Conservation (phyloP, 1,284 basidiomycete genomes). For the Apiotrichum siamense region DNA sequence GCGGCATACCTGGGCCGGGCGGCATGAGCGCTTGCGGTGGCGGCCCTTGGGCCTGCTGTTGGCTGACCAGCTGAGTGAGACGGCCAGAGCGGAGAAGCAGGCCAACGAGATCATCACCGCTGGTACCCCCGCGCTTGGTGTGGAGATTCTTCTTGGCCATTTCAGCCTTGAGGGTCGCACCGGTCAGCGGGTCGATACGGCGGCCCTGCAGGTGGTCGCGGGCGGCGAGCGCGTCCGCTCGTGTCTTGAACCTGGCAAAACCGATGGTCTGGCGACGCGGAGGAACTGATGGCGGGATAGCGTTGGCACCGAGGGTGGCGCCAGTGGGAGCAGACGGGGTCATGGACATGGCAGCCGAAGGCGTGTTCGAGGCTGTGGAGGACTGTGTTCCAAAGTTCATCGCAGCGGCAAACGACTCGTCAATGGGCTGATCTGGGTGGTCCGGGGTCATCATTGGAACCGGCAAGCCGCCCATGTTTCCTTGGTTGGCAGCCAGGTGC, state of each 20-base stretch:
- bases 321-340: constrained; percentile 47
- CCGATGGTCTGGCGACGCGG: constrained; percentile 83
- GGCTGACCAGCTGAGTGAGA: constrained; percentile 21
- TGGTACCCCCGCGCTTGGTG: constrained; percentile 76
- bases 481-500: constrained; percentile 33
- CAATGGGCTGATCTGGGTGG: constrained; percentile 21
- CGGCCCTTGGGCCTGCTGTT: constrained; percentile 15
- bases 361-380: constrained; percentile 39
- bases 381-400: constrained; percentile 36
- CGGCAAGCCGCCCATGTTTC: constrained; percentile 3
- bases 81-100: constrained; percentile 36
- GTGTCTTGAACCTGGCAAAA: constrained; percentile 89
- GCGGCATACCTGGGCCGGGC: neutral
- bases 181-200: constrained; percentile 89
- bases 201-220: constrained; percentile 84
- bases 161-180: constrained; percentile 90
- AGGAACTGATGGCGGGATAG: constrained; percentile 22
- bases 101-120: constrained; percentile 46
- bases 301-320: constrained; percentile 25
- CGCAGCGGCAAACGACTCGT: constrained; percentile 34
- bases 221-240: constrained; percentile 80
- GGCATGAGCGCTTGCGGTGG: constrained; percentile 8
- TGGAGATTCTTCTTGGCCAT: constrained; percentile 99
- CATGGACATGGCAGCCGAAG: constrained; percentile 49
- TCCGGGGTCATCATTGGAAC: constrained; percentile 8